phyloP scores from a whole-genome alignment of 148 eudicot species.

The Rhododendron molle region DNA sequence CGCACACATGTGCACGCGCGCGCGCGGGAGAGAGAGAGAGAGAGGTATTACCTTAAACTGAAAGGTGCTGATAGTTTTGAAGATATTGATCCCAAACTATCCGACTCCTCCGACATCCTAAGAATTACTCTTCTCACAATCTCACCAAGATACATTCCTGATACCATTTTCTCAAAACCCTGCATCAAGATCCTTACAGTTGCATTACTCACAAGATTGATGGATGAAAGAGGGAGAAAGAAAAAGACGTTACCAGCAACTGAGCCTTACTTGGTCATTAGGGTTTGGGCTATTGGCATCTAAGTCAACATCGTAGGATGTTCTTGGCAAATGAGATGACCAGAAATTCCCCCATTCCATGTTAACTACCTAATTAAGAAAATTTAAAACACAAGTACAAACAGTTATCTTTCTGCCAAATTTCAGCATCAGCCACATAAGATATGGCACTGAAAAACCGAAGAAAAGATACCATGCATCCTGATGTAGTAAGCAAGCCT shows the following conservation, averaged over 20 bases:
- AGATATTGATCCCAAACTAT: slow-evolving; percentile 60
- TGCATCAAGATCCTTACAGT: slow-evolving; percentile 24
- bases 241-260: background rate
- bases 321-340: slow-evolving; percentile 95
- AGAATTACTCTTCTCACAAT: slow-evolving; percentile 79
- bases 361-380: slow-evolving; percentile 62
- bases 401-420: background rate
- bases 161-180: slow-evolving; percentile 98
- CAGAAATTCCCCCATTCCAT: slow-evolving; percentile 98
- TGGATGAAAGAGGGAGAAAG: background rate
- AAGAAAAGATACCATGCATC: slow-evolving; percentile 69
- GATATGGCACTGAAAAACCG: background rate
- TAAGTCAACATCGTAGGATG: slow-evolving; percentile 68
- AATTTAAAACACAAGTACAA: slow-evolving; percentile 3
- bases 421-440: background rate
- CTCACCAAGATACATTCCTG: slow-evolving; percentile 96
- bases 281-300: slow-evolving; percentile 88
- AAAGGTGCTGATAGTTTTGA: slow-evolving; percentile 49
- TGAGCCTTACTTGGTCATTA: slow-evolving; percentile 62
- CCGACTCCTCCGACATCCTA: slow-evolving; percentile 67
- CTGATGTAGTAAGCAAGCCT: slow-evolving; percentile 73
- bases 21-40: no score
- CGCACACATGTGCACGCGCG: background rate
- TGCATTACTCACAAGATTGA: background rate
- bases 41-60: slow-evolving; percentile 51